Conservation (phyloP, 148 eudicot genomes). For the Fagopyrum esculentum region DNA sequence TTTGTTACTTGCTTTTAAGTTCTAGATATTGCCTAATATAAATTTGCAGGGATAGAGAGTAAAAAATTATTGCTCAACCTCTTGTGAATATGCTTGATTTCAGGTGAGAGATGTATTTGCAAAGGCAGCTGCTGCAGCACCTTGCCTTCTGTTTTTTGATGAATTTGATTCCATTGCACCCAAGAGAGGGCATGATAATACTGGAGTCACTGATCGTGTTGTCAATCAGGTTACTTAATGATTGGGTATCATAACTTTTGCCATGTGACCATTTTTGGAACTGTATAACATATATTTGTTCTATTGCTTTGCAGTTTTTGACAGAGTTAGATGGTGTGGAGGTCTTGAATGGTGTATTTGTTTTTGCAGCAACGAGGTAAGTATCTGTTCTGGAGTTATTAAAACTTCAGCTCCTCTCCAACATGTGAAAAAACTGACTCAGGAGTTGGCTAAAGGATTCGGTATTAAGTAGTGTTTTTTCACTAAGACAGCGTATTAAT, state of each 20-base stretch:
- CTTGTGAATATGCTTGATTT: conserved; percentile 17
- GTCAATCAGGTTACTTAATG: conserved; percentile 67
- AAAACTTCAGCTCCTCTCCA: neutral
- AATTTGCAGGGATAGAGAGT: neutral
- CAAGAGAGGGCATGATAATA: conserved; percentile 98
- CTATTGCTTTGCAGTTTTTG: conserved; percentile 52
- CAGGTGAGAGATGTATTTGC: conserved; percentile 96
- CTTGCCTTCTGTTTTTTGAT: conserved; percentile 93
- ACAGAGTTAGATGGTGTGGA: conserved; percentile 99
- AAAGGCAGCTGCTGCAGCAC: conserved; percentile 97
- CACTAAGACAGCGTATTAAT: neutral
- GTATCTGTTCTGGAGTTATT: neutral
- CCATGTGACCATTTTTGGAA: neutral
- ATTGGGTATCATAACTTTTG: neutral
- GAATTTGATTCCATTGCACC: conserved; percentile 99
- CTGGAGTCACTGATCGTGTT: conserved; percentile 98
- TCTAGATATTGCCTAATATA: neutral
- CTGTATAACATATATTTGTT: neutral
- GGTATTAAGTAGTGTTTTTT: neutral
- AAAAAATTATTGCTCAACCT: neutral
- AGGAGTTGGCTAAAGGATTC: neutral
- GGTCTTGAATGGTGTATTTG: conserved; percentile 89
- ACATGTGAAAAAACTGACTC: neutral
- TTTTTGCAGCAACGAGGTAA: conserved; percentile 96
- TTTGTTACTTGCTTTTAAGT: neutral